Conservation (phyloP, 495 filamentous ascomycete genomes). For the Coniosporium apollinis region DNA sequence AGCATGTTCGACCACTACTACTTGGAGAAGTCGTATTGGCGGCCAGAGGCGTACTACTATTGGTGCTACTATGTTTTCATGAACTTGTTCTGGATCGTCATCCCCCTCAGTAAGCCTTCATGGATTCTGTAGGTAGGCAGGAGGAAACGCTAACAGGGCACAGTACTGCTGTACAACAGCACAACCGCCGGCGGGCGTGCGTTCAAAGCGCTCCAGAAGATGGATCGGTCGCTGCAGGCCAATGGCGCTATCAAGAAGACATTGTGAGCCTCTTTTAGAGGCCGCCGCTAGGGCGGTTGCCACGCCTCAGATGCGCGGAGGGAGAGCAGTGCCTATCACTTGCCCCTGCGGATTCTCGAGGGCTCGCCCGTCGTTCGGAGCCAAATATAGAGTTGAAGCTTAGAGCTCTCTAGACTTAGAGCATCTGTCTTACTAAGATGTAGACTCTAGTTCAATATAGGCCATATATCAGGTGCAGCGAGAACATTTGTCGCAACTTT, state of each 20-base stretch:
- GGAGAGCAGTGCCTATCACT: not conserved
- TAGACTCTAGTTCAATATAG: too few species aligned
- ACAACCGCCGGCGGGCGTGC: not conserved
- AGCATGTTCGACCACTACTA: slow-evolving; percentile 50
- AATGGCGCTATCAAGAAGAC: too few species aligned
- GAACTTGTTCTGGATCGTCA: slow-evolving; percentile 74
- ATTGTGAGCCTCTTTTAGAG: not conserved
- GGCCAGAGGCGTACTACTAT: slow-evolving; percentile 68
- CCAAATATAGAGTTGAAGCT: too few species aligned
- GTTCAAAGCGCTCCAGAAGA: not conserved
- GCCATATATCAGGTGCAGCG: too few species aligned
- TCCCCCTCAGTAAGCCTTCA: slow-evolving; percentile 33
- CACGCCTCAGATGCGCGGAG: not conserved
- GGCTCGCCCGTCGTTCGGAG: too few species aligned
- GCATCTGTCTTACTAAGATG: too few species aligned
- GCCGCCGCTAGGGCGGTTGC: not conserved
- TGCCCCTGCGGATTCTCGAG: not conserved
- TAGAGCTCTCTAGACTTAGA: too few species aligned
- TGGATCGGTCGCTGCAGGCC: too few species aligned
- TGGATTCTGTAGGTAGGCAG: not conserved
- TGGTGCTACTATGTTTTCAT: slow-evolving; percentile 79
- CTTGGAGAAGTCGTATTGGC: slow-evolving; percentile 41
- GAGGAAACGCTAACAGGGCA: not conserved
- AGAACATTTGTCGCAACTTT: too few species aligned
- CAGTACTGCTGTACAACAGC: slow-evolving; percentile 2